Conservation (phyloP, 169 alveolate species). For the Eimeria acervulina region DNA sequence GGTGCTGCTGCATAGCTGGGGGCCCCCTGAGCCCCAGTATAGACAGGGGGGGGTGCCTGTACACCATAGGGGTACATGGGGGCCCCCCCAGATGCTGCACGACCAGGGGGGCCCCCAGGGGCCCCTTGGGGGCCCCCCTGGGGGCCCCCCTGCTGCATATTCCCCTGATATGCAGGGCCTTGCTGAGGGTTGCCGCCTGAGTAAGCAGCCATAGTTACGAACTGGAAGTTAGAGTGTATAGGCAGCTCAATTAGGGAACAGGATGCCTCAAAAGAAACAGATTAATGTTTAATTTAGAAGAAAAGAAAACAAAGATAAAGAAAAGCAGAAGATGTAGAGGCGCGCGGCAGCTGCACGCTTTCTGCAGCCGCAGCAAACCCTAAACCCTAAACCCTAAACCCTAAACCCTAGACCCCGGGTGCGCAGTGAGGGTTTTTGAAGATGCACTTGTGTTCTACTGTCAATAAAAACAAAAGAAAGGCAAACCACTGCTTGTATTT, state of each 20-base stretch:
- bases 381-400: conserved; percentile 37
- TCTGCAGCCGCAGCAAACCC: not conserved
- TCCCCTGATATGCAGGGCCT: not conserved
- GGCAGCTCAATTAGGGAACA: not conserved
- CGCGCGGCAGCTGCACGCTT: not conserved
- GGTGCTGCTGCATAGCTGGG: not conserved
- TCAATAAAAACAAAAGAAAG: conserved; percentile 1
- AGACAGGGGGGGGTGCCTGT: not conserved
- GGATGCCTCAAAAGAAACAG: not conserved
- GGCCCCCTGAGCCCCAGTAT: not conserved
- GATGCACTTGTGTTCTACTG: conserved; percentile 38
- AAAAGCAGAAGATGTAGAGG: not conserved
- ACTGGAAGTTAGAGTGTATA: not conserved
- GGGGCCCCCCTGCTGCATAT: not conserved
- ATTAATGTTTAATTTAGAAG: not conserved
- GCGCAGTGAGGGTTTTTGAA: not conserved
- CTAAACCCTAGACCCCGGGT: conserved; percentile 5
- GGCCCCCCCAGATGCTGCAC: not conserved
- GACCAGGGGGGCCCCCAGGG: not conserved
- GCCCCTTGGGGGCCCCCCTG: not conserved
- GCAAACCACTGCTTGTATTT: not conserved
- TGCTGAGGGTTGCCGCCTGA: not conserved
- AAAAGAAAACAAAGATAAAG: not conserved
- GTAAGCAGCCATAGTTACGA: not conserved
- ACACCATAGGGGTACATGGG: not conserved